Evolutionary conservation across 129 eudicot genomes (phyloP).

Genomic region (Flaveria ramosissima): DNA sequence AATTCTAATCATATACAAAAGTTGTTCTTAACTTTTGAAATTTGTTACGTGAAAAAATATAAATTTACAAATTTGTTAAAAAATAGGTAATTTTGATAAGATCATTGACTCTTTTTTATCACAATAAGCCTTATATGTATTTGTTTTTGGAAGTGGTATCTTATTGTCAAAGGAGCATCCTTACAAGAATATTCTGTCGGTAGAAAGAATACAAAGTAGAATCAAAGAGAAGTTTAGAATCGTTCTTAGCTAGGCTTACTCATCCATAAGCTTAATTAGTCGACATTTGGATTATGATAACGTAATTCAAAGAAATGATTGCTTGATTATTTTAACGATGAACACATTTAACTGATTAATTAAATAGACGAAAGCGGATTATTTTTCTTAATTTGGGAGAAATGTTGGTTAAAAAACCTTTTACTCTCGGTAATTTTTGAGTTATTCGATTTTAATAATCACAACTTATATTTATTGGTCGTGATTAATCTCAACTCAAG

Average conservation of each 20-base stretch:
- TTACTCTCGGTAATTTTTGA: no score
- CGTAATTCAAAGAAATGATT: background rate
- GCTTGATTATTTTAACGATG: background rate
- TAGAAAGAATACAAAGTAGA: background rate
- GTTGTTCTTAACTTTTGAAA: background rate
- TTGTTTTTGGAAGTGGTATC: background rate
- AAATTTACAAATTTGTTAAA: background rate
- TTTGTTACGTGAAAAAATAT: background rate
- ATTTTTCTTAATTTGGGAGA: background rate
- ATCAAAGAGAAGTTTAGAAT: slow-evolving; percentile 8
- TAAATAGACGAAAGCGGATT: background rate
- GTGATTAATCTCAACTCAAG: no score
- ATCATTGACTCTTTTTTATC: background rate
- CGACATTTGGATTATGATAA: background rate
- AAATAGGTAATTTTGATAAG: background rate
- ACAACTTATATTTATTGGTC: no score
- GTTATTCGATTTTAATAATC: no score
- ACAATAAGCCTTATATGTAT: background rate
- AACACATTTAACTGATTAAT: background rate
- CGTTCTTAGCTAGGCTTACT: background rate
- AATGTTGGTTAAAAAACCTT: no score
- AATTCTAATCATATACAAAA: no score
- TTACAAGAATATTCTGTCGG: background rate
- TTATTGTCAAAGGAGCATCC: background rate
- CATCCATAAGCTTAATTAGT: background rate